phyloP scores from a whole-genome alignment of 169 alveolate species.

The Cyclospora cayetanensis region DNA sequence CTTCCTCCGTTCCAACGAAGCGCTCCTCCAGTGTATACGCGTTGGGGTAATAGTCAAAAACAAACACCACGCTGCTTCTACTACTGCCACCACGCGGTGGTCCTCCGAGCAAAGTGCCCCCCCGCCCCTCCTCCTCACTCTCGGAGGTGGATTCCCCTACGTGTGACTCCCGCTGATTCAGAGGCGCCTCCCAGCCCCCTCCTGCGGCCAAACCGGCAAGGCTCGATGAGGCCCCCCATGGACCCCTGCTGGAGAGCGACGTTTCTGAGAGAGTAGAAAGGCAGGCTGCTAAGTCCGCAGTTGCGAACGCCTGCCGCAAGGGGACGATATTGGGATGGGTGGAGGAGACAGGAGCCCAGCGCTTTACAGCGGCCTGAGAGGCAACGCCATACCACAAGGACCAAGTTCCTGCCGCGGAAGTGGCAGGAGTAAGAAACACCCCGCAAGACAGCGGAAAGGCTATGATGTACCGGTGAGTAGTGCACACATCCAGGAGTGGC shows the following conservation, averaged over 20 bases:
- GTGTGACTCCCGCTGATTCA: background rate
- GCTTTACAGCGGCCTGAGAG: background rate
- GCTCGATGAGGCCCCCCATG: no score
- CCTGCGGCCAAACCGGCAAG: background rate
- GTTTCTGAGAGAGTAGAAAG: background rate
- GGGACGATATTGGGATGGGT: background rate
- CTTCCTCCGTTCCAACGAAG: background rate
- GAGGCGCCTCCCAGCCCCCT: background rate
- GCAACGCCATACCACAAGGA: background rate
- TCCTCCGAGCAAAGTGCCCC: background rate
- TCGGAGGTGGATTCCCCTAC: background rate
- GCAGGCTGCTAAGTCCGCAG: background rate
- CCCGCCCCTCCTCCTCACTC: background rate
- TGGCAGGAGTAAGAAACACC: no score
- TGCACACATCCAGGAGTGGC: background rate
- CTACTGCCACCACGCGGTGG: background rate
- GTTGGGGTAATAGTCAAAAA: background rate
- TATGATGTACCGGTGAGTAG: no score
- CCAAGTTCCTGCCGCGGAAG: background rate
- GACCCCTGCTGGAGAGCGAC: background rate
- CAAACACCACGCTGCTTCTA: background rate
- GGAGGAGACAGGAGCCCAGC: background rate
- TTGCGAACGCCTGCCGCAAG: background rate
- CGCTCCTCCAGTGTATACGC: background rate
- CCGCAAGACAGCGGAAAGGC: no score